Base-by-base conservation (phyloP, 2,329 filamentous ascomycete genomes). In the Magnaporthiopsis incrustans region DNA sequence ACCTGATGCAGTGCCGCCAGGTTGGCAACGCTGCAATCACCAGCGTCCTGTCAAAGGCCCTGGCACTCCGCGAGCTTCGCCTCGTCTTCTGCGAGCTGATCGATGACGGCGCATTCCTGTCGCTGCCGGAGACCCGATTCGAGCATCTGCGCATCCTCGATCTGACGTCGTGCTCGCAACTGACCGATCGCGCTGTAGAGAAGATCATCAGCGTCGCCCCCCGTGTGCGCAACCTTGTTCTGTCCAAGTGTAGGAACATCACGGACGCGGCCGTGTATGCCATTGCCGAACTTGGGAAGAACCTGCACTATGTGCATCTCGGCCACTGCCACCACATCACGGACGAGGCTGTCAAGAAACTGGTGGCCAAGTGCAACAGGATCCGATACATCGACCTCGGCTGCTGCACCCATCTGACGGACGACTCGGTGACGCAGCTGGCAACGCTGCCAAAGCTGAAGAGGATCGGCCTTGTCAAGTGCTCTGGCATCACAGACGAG, bases 301-400 rank as follows among this genome's bases (percentile, higher is more conserved):
- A 98, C 71, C 79, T 99, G 64, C 95, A 99, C 75, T 98, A 97
- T 74, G 89, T 99, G 63, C 95, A 99, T 72, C 82, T 99, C 2
- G 95, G 95, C 12, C 95, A 99, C 75, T 99, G 95, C 75, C 86
- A 86, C 33, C 87, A 93, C 60, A 93, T 99, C 72, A 97, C 94
- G 0, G 95, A 99, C 72, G 83, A 87, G 50, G 93, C 92, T 1
- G 92, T 99, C 25, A 90, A 90, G 70, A 88, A 87, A 64, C 82
- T 99, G 38, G 92, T 97, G 56, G 88, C 89, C 69, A 82, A 81
- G 63, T 99, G 95, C 80, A 98, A 94, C 71, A 87, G 95, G 30
- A 98, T 99, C 69, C 86, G 95, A 64, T 99, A 99, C 74, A 99
- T 99, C 68, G 95, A 99, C 73, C 80, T 99, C 58, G 95, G 95